Evolutionary conservation across 331 rosid species (phyloP), one percentile per base, ranked within the genome.

Genomic region (Quercus lobata): DNA sequence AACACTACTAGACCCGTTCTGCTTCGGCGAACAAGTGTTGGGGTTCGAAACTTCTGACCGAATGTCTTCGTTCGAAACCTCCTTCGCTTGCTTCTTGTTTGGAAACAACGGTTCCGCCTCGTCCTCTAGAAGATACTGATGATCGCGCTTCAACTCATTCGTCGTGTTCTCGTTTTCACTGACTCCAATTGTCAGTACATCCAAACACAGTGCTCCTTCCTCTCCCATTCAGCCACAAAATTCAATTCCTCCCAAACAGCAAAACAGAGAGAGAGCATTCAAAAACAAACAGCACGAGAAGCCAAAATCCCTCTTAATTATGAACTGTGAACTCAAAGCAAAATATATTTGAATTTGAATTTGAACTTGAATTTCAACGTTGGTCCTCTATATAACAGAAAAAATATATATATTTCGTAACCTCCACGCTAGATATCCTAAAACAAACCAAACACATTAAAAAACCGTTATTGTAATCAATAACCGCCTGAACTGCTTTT

Each of bases 21-120:
- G 97, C 53, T 86, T 86, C 1, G 93, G 86, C 74, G 89, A 91
- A 41, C 14, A 41, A 76, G 78, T 78, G 5, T 83, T 81, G 0
- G 99, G 99, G 78, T 93, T 95, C 4, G 91, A 80, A 75, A 95
- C 98, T 78, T 95, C 99, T 1, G 99, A 95, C 62, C 91, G 90
- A 54, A 95, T 81, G 52, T 95, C 99, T 19, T 95, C 99, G 22
- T 85, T 87, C 0, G 99, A 95, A 75, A 88, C 88, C 83, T 95
- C 97, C 78, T 90, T 93, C 0, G 86, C 90, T 55, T 87, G 98
- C 79, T 87, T 95, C 90, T 91, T 93, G 73, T 73, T 88, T 2
- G 93, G 91, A 54, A 80, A 89, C 18, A 75, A 24, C 0, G 79
- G 60, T 72, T 83, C 92, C 24, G 83, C 14, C 14, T 9, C 78